These are phyloP conservation scores for Plasmopara viticola DNA, from an alignment of 352 stramenopile species.

Conservation along the genomic window DNA sequence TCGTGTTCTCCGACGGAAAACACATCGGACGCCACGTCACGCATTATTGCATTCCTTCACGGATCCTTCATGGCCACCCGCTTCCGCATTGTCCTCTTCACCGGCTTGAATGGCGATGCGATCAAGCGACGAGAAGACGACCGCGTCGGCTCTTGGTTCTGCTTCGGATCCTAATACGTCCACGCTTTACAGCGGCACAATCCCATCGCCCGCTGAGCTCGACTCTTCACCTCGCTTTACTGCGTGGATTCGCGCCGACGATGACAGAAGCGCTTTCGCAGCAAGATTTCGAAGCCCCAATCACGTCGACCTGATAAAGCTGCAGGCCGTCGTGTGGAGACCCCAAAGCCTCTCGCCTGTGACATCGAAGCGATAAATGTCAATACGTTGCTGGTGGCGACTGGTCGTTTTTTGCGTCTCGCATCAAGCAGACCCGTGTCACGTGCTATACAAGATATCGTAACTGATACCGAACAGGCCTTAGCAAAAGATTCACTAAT, in stretches of 20 bases:
- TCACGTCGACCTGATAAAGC: neutral
- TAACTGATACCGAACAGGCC: neutral
- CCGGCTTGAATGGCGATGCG: no score
- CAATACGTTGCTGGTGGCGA: neutral
- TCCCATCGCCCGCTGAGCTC: no score
- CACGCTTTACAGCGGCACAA: no score
- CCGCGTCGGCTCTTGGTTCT: no score
- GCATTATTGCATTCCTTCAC: no score
- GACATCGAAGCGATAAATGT: neutral
- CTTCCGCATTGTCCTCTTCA: no score
- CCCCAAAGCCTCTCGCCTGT: neutral
- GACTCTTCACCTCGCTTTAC: neutral
- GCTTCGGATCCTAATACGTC: no score
- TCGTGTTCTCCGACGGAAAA: no score
- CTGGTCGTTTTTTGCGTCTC: neutral
- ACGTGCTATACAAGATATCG: neutral
- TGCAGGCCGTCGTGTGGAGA: neutral
- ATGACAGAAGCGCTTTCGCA: neutral
- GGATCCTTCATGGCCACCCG: no score
- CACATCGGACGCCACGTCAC: no score
- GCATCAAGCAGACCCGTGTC: neutral
- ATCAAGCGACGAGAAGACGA: no score
- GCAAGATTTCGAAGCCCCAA: no score
- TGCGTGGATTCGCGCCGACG: neutral
- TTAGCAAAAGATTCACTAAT: neutral